Evolutionary conservation across 305 asterid genomes (phyloP), one percentile per base, ranked within the genome.

Genomic region (Fraxinus albicans): DNA sequence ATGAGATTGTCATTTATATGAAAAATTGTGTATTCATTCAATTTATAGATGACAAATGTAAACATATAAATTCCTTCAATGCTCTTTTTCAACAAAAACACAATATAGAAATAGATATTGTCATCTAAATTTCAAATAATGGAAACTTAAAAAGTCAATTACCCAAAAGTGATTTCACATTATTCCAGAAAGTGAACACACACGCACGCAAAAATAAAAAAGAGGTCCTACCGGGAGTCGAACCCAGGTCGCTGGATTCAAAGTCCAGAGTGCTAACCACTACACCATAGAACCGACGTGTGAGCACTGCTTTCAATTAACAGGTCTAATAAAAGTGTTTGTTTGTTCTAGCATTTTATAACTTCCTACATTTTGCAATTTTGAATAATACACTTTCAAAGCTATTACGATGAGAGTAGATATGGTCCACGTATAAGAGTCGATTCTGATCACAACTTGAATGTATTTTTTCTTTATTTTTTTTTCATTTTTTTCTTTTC

Each of bases 251-350:
- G 94, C 95, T 94, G 99, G 98, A 91, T 95, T 96, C 98, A 95
- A 95, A 95, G 97, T 97, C 99, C 97, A 93, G 90, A 94, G 98
- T 97, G 98, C 99, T 97, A 97, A 97, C 98, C 99, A 95, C 98
- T 95, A 95, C 98, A 97, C 98, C 98, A 94, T 95, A 90, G 98
- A 97, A 97, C 97, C 98, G 7, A n/a, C n/a, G n/a, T n/a, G n/a
- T n/a, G 50, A 0, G 15, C 50, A 42, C 4, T 9, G 50, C 15
- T 9, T 42, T 3, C 15, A 42, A 42, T 40, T 40, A 9, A 40
- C 0, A 40, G 0, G 0, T 42, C 2, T 50, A 50, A 50, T 50
- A 15, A 3, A 3, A 50, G 6, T 15, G 21, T 2, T 50, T 13
- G 4, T 50, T 53, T 53, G 23, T 17, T 4, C 63, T 50, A 47